Conservation (phyloP, 179 eudicot genomes). For the Spinacia oleracea region DNA sequence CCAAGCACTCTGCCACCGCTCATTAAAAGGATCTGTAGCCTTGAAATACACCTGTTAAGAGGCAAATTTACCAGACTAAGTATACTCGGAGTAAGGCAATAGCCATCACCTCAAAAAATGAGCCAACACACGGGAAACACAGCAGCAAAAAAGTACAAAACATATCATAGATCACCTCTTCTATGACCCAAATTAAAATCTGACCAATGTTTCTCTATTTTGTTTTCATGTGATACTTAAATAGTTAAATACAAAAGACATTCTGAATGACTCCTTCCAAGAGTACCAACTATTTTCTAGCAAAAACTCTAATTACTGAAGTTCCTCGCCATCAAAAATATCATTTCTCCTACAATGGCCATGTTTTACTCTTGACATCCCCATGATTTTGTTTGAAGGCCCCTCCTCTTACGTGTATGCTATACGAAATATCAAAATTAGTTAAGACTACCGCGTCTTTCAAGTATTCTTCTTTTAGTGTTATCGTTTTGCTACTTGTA, state of each 20-base stretch:
- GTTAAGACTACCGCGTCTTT: background rate
- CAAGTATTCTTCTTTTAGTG: background rate
- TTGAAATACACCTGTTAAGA: conserved; percentile 77
- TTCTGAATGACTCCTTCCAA: background rate
- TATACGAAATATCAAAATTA: no score
- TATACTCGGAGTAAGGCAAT: conserved; percentile 1
- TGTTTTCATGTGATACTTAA: background rate
- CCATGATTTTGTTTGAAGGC: background rate
- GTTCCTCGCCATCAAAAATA: background rate
- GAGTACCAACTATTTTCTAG: conserved; percentile 2
- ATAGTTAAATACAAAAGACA: background rate
- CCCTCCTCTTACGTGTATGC: background rate
- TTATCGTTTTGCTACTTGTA: background rate
- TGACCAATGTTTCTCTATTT: background rate
- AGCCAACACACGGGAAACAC: background rate
- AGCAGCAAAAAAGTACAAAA: background rate
- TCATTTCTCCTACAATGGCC: background rate
- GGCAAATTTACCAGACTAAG: conserved; percentile 22
- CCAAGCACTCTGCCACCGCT: conserved; percentile 98
- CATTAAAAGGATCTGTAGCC: conserved; percentile 94
- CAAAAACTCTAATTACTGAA: no score
- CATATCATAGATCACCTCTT: background rate
- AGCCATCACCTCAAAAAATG: conserved; percentile 9
- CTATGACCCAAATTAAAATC: background rate
- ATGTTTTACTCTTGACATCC: background rate